Evolutionary conservation across 306 rosid genomes (phyloP).

Genomic region (Psophocarpus tetragonolobus): DNA sequence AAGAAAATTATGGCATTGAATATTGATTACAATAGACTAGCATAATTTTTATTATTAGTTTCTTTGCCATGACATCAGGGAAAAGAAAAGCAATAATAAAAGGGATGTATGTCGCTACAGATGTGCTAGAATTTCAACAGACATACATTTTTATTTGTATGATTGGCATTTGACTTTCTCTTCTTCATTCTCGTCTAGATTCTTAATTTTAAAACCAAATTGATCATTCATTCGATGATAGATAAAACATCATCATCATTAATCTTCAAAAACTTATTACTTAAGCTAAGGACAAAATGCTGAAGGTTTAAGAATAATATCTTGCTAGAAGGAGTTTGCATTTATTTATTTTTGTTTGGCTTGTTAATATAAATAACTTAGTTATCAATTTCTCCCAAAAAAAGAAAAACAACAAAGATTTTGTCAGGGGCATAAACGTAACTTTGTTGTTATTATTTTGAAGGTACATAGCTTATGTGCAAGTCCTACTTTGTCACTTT

Average conservation of each 20-base stretch:
- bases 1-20: not conserved
- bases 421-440: conserved; percentile 4
- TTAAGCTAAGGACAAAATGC: conserved; percentile 10
- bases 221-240: not conserved
- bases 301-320: not conserved
- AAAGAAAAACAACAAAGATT: not conserved
- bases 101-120: not conserved
- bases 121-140: not conserved
- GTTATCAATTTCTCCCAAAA: not conserved
- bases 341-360: not conserved
- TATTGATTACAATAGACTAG: not conserved
- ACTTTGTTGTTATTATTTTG: conserved; percentile 35
- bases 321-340: not conserved
- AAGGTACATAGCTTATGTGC: conserved; percentile 74
- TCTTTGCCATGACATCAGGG: not conserved
- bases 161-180: not conserved
- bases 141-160: not conserved
- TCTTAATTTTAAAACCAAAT: not conserved
- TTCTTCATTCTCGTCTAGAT: not conserved
- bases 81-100: not conserved
- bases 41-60: conserved; percentile 11
- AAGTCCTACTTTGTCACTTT: conserved; percentile 78
- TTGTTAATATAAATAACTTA: conserved; percentile 12
- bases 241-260: not conserved
- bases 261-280: conserved; percentile 3